Conservation (phyloP, 345 rosid genomes). For the Bretschneidera sinensis region DNA sequence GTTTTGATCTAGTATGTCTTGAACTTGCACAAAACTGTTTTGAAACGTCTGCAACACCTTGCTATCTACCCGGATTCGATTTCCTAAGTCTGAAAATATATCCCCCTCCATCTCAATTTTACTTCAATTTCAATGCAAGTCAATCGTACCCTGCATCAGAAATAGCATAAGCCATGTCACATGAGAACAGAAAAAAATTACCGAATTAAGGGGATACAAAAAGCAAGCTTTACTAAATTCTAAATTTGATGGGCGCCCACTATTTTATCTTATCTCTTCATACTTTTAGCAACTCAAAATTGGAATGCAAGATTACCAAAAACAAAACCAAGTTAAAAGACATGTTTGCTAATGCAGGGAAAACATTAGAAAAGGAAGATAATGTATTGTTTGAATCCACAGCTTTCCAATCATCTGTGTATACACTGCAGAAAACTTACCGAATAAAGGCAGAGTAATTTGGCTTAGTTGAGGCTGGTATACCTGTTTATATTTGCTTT, state of each 20-base stretch:
- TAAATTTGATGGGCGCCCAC: neutral
- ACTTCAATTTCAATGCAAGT: neutral
- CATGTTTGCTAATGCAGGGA: too few species aligned
- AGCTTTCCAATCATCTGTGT: neutral
- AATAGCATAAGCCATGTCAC: too few species aligned
- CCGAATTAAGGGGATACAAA: neutral
- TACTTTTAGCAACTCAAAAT: too few species aligned
- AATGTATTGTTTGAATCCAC: neutral
- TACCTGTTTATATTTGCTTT: neutral
- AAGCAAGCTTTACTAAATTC: neutral
- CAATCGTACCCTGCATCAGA: neutral
- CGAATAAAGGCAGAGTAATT: too few species aligned
- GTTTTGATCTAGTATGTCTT: constrained; percentile 76
- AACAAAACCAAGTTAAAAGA: too few species aligned
- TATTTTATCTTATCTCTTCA: neutral
- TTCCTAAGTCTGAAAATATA: constrained; percentile 49
- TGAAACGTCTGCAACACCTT: constrained; percentile 66
- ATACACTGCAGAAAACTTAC: too few species aligned
- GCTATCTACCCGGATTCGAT: constrained; percentile 51
- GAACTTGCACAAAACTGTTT: constrained; percentile 77
- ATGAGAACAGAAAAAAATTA: too few species aligned
- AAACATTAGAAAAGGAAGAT: neutral
- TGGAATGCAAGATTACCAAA: too few species aligned
- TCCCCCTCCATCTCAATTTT: constrained; percentile 65
- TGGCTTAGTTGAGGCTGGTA: too few species aligned